Percentiles rank a stretch among this genome's conserved stretches.
Evolutionary conservation across 352 stramenopile genomes (phyloP).

Genomic region (Blastocystis sp.): DNA sequence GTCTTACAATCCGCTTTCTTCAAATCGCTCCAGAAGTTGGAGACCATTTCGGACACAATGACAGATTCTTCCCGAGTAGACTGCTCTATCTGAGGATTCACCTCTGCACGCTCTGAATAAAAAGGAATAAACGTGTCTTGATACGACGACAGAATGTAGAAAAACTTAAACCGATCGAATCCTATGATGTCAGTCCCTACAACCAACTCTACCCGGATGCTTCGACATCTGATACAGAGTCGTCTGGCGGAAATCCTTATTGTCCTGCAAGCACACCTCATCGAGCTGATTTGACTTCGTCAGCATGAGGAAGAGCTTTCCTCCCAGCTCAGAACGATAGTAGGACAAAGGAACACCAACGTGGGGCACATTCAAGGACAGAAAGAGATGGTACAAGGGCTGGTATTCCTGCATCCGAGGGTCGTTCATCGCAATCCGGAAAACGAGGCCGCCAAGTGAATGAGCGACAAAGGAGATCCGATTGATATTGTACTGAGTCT

Average conservation of each 20-base stretch:
- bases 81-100: background rate
- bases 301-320: background rate
- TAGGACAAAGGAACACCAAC: background rate
- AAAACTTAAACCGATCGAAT: background rate
- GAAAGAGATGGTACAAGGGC: constrained; percentile 19
- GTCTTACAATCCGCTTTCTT: background rate
- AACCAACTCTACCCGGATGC: background rate
- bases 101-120: constrained; percentile 30
- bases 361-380: constrained; percentile 42
- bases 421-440: constrained; percentile 1
- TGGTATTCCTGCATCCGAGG: background rate
- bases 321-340: background rate
- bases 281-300: constrained; percentile 18
- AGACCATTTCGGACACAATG: constrained; percentile 15
- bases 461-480: constrained; percentile 41
- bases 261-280: constrained; percentile 4
- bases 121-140: constrained; percentile 55
- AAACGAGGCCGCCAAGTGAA: constrained; percentile 29
- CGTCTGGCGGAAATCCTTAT: constrained; percentile 16
- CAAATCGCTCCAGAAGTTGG: constrained; percentile 31
- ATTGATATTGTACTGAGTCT: background rate
- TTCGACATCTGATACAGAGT: constrained; percentile 18
- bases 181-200: background rate
- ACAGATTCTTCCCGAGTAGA: background rate
- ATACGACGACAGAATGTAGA: constrained; percentile 41